Percentiles rank a stretch among this genome's conserved stretches.
phyloP scores from a whole-genome alignment of 306 rosid genomes.

The Acacia acuminata region DNA sequence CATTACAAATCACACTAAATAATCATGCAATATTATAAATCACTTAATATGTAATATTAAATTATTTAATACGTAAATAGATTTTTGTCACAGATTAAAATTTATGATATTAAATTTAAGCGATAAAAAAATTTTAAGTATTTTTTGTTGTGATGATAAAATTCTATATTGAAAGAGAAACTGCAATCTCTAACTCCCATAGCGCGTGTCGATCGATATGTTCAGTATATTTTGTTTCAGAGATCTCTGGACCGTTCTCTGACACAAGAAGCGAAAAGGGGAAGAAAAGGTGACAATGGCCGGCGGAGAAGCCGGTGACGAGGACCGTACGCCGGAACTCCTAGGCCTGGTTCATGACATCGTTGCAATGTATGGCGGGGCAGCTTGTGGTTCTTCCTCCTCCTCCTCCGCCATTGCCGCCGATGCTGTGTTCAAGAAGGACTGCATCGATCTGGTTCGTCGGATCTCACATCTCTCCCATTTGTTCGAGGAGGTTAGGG shows the following conservation, averaged over 20 bases:
- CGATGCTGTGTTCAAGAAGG: slow-evolving; percentile 61
- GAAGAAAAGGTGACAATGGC: slow-evolving; percentile 45
- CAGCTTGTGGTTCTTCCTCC: slow-evolving; percentile 24
- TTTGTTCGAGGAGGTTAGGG: slow-evolving; percentile 76
- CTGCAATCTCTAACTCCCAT: not conserved
- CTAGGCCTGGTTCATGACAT: slow-evolving; percentile 61
- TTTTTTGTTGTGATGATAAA: too few species aligned
- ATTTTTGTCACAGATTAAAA: too few species aligned
- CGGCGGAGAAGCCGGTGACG: slow-evolving; percentile 47
- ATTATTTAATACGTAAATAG: too few species aligned
- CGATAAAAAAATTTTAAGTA: too few species aligned
- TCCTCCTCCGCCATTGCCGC: slow-evolving; percentile 20
- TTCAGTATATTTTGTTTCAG: not conserved
- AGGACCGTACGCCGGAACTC: slow-evolving; percentile 51
- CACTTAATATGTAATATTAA: too few species aligned
- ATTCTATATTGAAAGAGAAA: slow-evolving; percentile 41
- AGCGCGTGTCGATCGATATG: slow-evolving; percentile 19
- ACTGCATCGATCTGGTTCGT: slow-evolving; percentile 89
- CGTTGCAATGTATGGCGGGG: slow-evolving; percentile 41
- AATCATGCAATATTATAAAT: too few species aligned
- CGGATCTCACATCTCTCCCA: slow-evolving; percentile 88
- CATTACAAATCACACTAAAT: too few species aligned
- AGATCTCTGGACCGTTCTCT: slow-evolving; percentile 31
- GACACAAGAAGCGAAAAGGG: not conserved
- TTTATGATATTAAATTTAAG: too few species aligned